phyloP scores from a whole-genome alignment of 371 early-diverging fungal species.

The Mucor lusitanicus region DNA sequence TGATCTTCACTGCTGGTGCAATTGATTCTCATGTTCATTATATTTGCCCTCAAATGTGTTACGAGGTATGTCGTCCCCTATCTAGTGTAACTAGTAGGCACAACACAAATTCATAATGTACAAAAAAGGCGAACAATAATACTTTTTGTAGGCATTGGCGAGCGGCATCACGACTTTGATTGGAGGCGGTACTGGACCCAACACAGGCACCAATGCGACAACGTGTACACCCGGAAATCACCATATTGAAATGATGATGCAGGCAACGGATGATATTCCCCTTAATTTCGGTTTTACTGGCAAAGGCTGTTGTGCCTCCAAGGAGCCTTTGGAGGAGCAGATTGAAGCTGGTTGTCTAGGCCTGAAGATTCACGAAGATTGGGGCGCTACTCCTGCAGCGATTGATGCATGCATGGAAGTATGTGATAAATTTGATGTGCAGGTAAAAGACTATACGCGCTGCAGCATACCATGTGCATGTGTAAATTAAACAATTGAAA shows the following conservation, averaged over 20 bases:
- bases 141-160: conserved; percentile 60
- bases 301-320: conserved; percentile 81
- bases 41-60: conserved; percentile 87
- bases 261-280: conserved; percentile 84
- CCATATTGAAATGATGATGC: conserved; percentile 85
- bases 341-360: conserved; percentile 87
- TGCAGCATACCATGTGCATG: not conserved
- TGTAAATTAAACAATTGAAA: not conserved
- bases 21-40: conserved; percentile 92
- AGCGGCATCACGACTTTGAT: conserved; percentile 89
- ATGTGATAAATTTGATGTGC: conserved; percentile 89
- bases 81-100: conserved; percentile 4
- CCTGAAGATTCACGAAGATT: conserved; percentile 93
- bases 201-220: conserved; percentile 92
- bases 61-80: conserved; percentile 55
- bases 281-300: conserved; percentile 93
- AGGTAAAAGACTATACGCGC: conserved; percentile 25
- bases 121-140: conserved; percentile 1
- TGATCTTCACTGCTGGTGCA: conserved; percentile 91
- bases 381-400: conserved; percentile 91
- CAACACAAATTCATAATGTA: conserved; percentile 3
- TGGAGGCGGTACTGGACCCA: conserved; percentile 95
- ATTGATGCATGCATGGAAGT: conserved; percentile 86
- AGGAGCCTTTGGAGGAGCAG: conserved; percentile 75
- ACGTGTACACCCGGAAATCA: conserved; percentile 88